These are phyloP conservation scores for Artemisia argyi DNA, from an alignment of 129 eudicot species.

Conservation along the genomic window DNA sequence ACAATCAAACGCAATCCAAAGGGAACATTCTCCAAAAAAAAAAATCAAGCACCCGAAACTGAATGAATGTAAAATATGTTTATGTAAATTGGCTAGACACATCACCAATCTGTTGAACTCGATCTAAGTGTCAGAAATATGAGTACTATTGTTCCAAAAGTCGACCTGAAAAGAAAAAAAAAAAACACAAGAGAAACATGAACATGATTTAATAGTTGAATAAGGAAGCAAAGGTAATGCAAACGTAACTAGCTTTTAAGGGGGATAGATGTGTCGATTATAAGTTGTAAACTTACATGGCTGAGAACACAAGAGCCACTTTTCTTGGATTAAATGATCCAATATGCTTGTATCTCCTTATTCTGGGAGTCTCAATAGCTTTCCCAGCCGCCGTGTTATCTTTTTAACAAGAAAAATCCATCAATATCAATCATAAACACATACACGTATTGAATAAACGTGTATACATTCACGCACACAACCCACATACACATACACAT, in stretches of 20 bases:
- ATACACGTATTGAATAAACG: too few relatives aligned
- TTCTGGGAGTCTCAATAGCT: constrained; percentile 46
- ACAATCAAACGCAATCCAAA: too few relatives aligned
- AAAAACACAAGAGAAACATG: not conserved
- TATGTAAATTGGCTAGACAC: constrained; percentile 35
- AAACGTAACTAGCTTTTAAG: not conserved
- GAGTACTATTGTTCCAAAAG: constrained; percentile 74
- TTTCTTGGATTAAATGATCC: constrained; percentile 81
- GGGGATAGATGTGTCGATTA: too few relatives aligned
- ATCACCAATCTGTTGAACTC: constrained; percentile 44
- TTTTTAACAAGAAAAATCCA: constrained; percentile 27
- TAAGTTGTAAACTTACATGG: constrained; percentile 59
- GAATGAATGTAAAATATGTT: not conserved
- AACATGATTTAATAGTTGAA: too few relatives aligned
- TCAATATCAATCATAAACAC: constrained; percentile 9
- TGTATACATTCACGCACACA: not conserved
- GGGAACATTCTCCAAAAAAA: too few relatives aligned
- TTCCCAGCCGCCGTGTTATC: constrained; percentile 53
- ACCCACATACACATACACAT: not conserved
- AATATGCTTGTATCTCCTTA: constrained; percentile 77
- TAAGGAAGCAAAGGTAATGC: not conserved
- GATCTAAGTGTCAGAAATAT: constrained; percentile 72
- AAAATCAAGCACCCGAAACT: too few relatives aligned
- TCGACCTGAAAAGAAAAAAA: constrained; percentile 53
- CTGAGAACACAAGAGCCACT: constrained; percentile 80